phyloP scores from a whole-genome alignment of 106 monocot species.

The Dioscorea dumetorum region DNA sequence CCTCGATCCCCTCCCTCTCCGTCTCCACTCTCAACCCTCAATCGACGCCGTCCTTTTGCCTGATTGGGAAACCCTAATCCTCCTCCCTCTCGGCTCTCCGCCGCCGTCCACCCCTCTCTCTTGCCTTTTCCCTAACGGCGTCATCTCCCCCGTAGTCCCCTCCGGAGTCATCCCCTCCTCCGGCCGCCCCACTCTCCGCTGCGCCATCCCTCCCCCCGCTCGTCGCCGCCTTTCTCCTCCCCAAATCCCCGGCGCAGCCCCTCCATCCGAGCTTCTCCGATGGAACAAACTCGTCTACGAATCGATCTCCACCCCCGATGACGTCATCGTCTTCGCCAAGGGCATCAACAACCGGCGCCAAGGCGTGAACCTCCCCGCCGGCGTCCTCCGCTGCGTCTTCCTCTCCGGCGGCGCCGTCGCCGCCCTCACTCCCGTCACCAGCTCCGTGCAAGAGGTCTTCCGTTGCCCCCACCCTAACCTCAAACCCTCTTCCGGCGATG shows the following conservation, averaged over 20 bases:
- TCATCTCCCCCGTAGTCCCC: slow-evolving; percentile 28
- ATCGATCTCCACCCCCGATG: slow-evolving; percentile 36
- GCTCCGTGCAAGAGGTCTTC: slow-evolving; percentile 74
- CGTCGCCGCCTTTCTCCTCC: slow-evolving; percentile 30
- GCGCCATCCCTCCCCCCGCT: slow-evolving; percentile 25
- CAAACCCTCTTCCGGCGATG: neutral
- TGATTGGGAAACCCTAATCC: slow-evolving; percentile 55
- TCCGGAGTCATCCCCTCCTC: slow-evolving; percentile 23
- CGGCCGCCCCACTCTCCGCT: slow-evolving; percentile 20
- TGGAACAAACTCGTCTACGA: slow-evolving; percentile 61
- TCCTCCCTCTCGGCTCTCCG: slow-evolving; percentile 12
- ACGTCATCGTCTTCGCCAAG: slow-evolving; percentile 81
- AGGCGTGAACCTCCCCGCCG: slow-evolving; percentile 14
- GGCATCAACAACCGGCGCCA: slow-evolving; percentile 45
- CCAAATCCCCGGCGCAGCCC: slow-evolving; percentile 14
- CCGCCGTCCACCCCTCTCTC: slow-evolving; percentile 1
- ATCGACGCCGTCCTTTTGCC: slow-evolving; percentile 48
- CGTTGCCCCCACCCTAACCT: slow-evolving; percentile 48
- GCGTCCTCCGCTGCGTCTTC: slow-evolving; percentile 47
- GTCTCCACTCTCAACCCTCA: neutral
- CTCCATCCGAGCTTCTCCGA: slow-evolving; percentile 20
- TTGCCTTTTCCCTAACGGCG: slow-evolving; percentile 49
- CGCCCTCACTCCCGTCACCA: slow-evolving; percentile 28
- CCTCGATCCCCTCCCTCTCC: neutral
- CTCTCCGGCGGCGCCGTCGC: neutral